These are phyloP conservation scores for Jatropha podagrica DNA, from an alignment of 441 rosid genomes.

Conservation along the genomic window DNA sequence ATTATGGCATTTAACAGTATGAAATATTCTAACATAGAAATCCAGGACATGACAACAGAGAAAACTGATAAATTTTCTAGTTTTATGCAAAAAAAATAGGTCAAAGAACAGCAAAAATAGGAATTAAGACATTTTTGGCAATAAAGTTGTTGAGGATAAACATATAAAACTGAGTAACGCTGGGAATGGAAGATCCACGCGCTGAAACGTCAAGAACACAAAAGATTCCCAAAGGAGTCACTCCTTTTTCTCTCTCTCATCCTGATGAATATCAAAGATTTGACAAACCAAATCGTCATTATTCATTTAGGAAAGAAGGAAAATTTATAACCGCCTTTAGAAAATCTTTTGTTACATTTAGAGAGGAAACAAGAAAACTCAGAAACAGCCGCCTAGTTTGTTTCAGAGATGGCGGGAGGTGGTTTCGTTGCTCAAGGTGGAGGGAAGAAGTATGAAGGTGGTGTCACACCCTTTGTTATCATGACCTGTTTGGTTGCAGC, in stretches of 20 bases:
- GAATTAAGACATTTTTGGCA: background rate
- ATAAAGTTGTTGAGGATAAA: background rate
- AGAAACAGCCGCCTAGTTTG: no score
- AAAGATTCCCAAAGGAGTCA: background rate
- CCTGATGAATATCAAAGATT: background rate
- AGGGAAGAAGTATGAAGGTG: slow-evolving; percentile 44
- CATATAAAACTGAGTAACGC: background rate
- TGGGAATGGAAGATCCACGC: background rate
- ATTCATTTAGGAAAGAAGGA: no score
- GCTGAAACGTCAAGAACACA: background rate
- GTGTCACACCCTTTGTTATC: slow-evolving; percentile 41
- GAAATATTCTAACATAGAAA: no score
- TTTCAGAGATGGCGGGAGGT: slow-evolving; percentile 49
- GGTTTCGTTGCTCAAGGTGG: slow-evolving; percentile 29
- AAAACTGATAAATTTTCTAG: no score
- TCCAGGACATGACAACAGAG: no score
- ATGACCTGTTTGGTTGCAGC: slow-evolving; percentile 41
- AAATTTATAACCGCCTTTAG: background rate
- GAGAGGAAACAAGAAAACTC: background rate
- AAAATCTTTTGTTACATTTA: background rate
- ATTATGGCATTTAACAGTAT: no score
- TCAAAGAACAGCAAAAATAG: slow-evolving; percentile 2
- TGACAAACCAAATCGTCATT: background rate
- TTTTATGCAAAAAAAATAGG: background rate
- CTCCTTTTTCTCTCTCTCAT: background rate